Percentiles rank a stretch among this genome's conserved stretches.
These are phyloP conservation scores for Populus alba DNA, from an alignment of 345 rosid genomes.

Conservation along the genomic window DNA sequence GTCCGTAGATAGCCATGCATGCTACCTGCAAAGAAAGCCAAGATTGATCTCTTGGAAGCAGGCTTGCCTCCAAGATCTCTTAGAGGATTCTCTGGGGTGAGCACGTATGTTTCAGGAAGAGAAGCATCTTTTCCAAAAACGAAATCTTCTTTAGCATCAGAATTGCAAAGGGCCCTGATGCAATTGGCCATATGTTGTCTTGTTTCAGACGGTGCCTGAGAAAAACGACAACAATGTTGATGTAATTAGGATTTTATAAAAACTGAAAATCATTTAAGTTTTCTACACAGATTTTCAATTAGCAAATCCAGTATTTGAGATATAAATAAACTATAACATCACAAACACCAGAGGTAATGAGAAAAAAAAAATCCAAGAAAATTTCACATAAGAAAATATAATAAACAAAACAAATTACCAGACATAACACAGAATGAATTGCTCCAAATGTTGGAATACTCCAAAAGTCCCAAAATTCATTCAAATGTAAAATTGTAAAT, in stretches of 20 bases:
- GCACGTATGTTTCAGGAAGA: slow-evolving; percentile 78
- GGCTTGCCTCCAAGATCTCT: slow-evolving; percentile 69
- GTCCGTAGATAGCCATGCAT: slow-evolving; percentile 94
- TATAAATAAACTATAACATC: background rate
- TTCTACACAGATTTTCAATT: background rate
- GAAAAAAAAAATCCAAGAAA: background rate
- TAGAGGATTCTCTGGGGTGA: slow-evolving; percentile 49
- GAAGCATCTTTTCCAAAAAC: slow-evolving; percentile 85
- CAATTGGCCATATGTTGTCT: slow-evolving; percentile 62
- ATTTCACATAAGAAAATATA: background rate
- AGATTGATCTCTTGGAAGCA: slow-evolving; percentile 60
- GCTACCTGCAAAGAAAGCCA: slow-evolving; percentile 87
- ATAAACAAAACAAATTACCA: background rate
- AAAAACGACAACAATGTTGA: slow-evolving; percentile 10
- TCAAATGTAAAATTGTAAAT: background rate
- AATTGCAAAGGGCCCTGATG: slow-evolving; percentile 88
- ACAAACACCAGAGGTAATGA: background rate
- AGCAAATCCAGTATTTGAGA: background rate
- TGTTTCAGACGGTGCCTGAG: slow-evolving; percentile 84
- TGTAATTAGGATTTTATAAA: background rate
- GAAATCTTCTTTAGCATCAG: slow-evolving; percentile 82
- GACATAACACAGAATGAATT: background rate
- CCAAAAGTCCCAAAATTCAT: background rate
- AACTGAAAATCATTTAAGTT: background rate
- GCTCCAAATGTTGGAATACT: background rate